phyloP scores from a whole-genome alignment of 345 rosid genomes.

The Geranium brycei region DNA sequence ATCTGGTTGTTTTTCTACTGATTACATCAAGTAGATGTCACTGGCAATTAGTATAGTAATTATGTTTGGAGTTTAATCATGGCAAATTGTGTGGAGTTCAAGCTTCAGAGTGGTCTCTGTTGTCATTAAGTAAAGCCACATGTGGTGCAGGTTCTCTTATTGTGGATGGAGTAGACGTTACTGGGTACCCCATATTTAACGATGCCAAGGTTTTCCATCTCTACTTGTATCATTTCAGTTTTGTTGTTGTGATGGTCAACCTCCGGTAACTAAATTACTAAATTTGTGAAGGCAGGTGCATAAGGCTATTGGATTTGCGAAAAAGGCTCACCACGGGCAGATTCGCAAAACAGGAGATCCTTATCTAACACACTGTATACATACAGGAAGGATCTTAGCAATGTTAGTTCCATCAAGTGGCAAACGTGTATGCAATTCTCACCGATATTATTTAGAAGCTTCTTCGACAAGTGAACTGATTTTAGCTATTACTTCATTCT shows the following conservation, averaged over 20 bases:
- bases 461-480: too few relatives aligned
- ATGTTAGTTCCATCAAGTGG: slow-evolving; percentile 55
- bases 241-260: background rate
- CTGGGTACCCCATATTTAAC: slow-evolving; percentile 45
- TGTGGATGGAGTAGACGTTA: slow-evolving; percentile 54
- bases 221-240: slow-evolving; percentile 10
- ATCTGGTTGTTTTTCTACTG: too few relatives aligned
- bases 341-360: slow-evolving; percentile 61
- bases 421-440: slow-evolving; percentile 26
- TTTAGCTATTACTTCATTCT: too few relatives aligned
- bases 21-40: too few relatives aligned
- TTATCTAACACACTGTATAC: slow-evolving; percentile 54
- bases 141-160: slow-evolving; percentile 31
- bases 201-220: slow-evolving; percentile 43
- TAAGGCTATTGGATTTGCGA: slow-evolving; percentile 61
- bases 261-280: slow-evolving; percentile 16
- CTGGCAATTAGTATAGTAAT: too few relatives aligned
- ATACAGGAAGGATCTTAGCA: slow-evolving; percentile 54
- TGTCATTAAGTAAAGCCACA: slow-evolving; percentile 4
- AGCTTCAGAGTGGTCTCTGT: too few relatives aligned
- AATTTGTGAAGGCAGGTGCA: slow-evolving; percentile 63
- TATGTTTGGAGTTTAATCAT: too few relatives aligned
- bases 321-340: slow-evolving; percentile 52
- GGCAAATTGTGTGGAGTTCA: too few relatives aligned
- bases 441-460: background rate